Evolutionary conservation across 192 early-diverging fungal genomes (phyloP), one percentile per base, ranked within the genome.

Genomic region (Gamsiella multidivaricata): DNA sequence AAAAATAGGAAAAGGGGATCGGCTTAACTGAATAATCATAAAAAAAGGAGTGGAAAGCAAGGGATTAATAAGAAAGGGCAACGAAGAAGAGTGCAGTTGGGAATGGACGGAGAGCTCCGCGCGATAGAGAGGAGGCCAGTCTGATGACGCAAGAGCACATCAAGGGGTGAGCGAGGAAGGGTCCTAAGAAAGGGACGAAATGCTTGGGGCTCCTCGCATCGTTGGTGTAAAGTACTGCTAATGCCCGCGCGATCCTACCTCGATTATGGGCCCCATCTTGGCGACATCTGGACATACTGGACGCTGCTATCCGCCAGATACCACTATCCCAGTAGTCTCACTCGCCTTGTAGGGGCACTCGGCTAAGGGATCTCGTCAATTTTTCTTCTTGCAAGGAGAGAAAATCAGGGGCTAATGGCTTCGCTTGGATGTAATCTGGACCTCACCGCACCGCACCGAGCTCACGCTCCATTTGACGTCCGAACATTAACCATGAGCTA

Each of bases 21-120:
- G 45, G 61, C 41, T 61, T 50, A 61, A 67, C 64, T 49, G 45
- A 39, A 65, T 37, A 61, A 36, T 47, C 55, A 58, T 46, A 15
- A 65, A 59, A 72, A 60, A 76, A 67, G 65, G 71, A 75, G 71
- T 75, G 71, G 71, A 57, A 66, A 75, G 62, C 51, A 61, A 29
- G 50, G 65, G 57, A 54, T 29, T 36, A 33, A 50, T 53, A 26
- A 34, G 43, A 51, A 59, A 45, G 55, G 26, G 59, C 14, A 39
- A 37, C n/a, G n/a, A 68, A 20, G 33, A 49, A 39, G 47, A 42
- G 61, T 62, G 39, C 29, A 23, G 34, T 33, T 53, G 49, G 55
- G 70, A 58, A 65, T 73, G 70, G 59, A 59, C 25, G 62, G 70
- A 54, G 69, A 47, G 26, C n/a, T 37, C 54, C 39, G 15, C 29